Conservation (phyloP, 202 grass and related monocot genomes). For the Thinopyrum obtusiflorum region DNA sequence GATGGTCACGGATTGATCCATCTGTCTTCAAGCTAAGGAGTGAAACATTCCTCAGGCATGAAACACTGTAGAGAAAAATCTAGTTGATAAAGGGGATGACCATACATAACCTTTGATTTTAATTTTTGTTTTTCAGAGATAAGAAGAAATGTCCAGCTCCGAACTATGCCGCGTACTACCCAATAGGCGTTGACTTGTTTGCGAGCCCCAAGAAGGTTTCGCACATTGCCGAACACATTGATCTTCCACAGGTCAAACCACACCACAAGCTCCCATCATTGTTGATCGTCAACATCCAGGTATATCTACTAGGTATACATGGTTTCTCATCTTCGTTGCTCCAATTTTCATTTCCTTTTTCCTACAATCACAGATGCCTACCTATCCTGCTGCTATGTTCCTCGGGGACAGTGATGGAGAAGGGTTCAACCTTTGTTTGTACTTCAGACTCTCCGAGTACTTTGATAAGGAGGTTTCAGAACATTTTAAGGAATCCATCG, state of each 20-base stretch:
- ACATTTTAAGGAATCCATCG: slow-evolving; percentile 82
- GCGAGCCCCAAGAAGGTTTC: slow-evolving; percentile 69
- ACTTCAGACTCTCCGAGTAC: slow-evolving; percentile 86
- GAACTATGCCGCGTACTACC: slow-evolving; percentile 92
- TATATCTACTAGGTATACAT: neutral
- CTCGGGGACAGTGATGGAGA: slow-evolving; percentile 84
- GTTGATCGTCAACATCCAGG: slow-evolving; percentile 92
- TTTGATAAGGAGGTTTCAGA: slow-evolving; percentile 93
- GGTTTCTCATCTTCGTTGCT: neutral
- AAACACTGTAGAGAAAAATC: slow-evolving; percentile 3
- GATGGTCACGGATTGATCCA: slow-evolving; percentile 77
- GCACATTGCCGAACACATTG: slow-evolving; percentile 89
- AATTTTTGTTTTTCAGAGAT: slow-evolving; percentile 57
- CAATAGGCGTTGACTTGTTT: slow-evolving; percentile 92
- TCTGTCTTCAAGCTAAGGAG: slow-evolving; percentile 87
- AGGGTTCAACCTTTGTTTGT: slow-evolving; percentile 84
- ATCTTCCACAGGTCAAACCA: slow-evolving; percentile 70
- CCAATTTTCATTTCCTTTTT: neutral
- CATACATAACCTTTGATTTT: neutral
- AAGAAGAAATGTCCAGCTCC: slow-evolving; percentile 83
- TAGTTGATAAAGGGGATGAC: neutral
- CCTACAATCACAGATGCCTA: slow-evolving; percentile 57
- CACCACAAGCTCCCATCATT: slow-evolving; percentile 78
- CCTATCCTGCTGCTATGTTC: slow-evolving; percentile 95
- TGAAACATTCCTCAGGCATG: slow-evolving; percentile 90